Evolutionary conservation across 768 basidiomycete genomes (phyloP).

Genomic region (Basidioascus undulatus): DNA sequence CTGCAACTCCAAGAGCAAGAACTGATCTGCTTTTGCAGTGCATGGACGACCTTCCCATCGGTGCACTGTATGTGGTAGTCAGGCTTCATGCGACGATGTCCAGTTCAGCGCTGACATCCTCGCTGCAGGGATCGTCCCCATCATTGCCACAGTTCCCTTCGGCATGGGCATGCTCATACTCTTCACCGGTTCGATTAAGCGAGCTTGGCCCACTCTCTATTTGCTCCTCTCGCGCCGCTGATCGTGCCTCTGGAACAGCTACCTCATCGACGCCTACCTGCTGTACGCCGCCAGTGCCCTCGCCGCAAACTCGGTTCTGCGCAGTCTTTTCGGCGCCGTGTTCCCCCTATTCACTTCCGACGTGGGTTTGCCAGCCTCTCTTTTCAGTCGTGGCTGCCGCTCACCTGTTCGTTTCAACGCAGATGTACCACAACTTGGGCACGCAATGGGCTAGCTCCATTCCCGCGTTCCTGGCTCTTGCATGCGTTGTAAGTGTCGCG

Average conservation of each 20-base stretch:
- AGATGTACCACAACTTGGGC: slow-evolving; percentile 12
- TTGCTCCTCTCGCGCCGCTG: no score
- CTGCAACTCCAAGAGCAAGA: no score
- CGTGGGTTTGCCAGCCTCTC: no score
- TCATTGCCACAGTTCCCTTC: slow-evolving; percentile 39
- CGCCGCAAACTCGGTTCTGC: slow-evolving; percentile 15
- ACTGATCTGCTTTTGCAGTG: no score
- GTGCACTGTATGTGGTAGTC: no score
- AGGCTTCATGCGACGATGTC: not conserved
- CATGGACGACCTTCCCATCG: slow-evolving; percentile 8
- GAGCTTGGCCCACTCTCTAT: no score
- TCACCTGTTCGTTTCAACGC: no score
- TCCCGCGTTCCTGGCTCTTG: slow-evolving; percentile 11
- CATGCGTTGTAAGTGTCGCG: no score
- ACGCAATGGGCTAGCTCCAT: slow-evolving; percentile 13
- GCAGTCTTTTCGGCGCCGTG: slow-evolving; percentile 12
- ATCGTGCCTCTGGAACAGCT: no score
- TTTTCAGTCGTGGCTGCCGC: no score
- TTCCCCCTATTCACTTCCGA: slow-evolving; percentile 5
- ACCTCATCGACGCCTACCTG: slow-evolving; percentile 11
- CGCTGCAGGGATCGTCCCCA: slow-evolving; percentile 37
- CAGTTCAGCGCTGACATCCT: slow-evolving; percentile 10
- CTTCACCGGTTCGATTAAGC: slow-evolving; percentile 18
- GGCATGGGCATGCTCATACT: slow-evolving; percentile 40
- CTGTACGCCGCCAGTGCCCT: slow-evolving; percentile 11